phyloP scores from a whole-genome alignment of 1,284 basidiomycete genomes.

The Butyriboletus appendiculatus region DNA sequence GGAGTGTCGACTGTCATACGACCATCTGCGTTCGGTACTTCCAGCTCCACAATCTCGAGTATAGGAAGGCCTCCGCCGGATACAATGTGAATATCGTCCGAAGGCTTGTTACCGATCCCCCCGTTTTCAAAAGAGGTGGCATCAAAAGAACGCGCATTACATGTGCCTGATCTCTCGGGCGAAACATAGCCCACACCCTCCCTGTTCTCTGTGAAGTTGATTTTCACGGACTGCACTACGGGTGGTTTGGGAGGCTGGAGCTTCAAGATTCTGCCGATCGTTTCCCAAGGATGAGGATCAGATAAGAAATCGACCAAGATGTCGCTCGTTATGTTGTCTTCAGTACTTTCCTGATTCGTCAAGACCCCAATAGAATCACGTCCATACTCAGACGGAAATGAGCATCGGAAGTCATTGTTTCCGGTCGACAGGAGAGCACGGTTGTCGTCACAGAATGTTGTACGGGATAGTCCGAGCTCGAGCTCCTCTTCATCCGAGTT shows the following conservation, averaged over 20 bases:
- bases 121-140: not conserved
- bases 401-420: not conserved
- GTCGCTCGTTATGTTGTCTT: not conserved
- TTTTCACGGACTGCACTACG: not conserved
- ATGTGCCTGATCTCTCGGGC: not conserved
- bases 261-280: conserved; percentile 30
- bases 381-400: not conserved
- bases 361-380: not conserved
- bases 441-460: not conserved
- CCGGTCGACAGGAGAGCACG: not conserved
- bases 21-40: not conserved
- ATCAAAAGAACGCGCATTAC: not conserved
- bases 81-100: not conserved
- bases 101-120: not conserved
- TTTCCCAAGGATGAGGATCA: conserved; percentile 33
- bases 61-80: not conserved
- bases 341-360: not conserved
- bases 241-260: conserved; percentile 7
- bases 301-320: conserved; percentile 28
- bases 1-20: not conserved
- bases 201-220: conserved; percentile 26
- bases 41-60: not conserved
- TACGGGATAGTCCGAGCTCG: not conserved
- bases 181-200: conserved; percentile 31
- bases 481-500: not conserved